Evolutionary conservation across 169 alveolate species (phyloP).

Genomic region (Plasmodium relictum): DNA sequence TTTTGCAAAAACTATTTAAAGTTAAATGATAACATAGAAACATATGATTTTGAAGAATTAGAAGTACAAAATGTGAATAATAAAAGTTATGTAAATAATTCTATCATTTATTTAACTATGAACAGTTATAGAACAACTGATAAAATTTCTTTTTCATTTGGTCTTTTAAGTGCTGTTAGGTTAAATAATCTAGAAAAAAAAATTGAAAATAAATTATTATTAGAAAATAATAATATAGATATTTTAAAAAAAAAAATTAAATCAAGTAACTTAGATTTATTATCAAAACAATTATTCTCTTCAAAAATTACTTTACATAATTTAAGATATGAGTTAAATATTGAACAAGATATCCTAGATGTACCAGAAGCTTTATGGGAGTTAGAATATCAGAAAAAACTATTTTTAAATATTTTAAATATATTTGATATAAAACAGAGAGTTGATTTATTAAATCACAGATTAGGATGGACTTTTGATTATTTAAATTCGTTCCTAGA

Average conservation of each 20-base stretch:
- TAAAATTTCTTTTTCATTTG: conserved; percentile 70
- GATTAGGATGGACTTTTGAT: conserved; percentile 83
- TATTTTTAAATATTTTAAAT: conserved; percentile 76
- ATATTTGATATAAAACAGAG: conserved; percentile 80
- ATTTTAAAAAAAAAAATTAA: conserved; percentile 68
- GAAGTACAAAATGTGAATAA: conserved; percentile 71
- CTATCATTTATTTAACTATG: conserved; percentile 57
- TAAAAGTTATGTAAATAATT: conserved; percentile 67
- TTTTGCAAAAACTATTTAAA: conserved; percentile 26
- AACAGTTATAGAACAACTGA: conserved; percentile 67
- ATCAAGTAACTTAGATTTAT: conserved; percentile 63
- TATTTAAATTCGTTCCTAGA: conserved; percentile 83
- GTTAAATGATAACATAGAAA: conserved; percentile 20
- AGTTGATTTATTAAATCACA: conserved; percentile 81
- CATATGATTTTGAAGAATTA: conserved; percentile 68
- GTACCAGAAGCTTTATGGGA: conserved; percentile 85
- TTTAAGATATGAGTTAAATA: conserved; percentile 68
- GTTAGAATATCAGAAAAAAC: conserved; percentile 78
- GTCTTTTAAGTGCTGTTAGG: conserved; percentile 69
- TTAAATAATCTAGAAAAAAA: conserved; percentile 74
- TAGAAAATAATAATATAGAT: conserved; percentile 76
- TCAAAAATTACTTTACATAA: conserved; percentile 72
- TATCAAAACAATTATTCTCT: conserved; percentile 66
- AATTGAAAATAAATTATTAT: conserved; percentile 74
- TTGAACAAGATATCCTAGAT: conserved; percentile 80